Evolutionary conservation across 2,329 filamentous ascomycete genomes (phyloP), one percentile per base, ranked within the genome.

Genomic region (Amesomyces nigricolor): DNA sequence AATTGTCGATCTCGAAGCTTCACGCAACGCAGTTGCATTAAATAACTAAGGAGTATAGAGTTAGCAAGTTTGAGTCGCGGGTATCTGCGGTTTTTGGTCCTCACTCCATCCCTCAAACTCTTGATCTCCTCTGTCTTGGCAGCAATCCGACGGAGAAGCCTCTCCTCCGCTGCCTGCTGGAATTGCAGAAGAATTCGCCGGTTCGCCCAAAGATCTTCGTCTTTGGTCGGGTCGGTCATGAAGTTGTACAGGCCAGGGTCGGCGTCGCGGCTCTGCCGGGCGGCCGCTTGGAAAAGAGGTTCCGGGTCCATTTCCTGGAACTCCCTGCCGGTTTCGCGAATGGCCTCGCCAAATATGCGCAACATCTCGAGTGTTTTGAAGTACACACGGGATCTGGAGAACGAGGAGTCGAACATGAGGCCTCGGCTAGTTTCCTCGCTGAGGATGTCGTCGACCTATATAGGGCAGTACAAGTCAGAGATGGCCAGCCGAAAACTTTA

Each of bases 21-120:
- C 57, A 10, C 57, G 53, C 10, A 59, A 38, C 4, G 57, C 53
- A 1, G 53, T 59, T 29, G 57, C 50, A 47, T 56, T 59, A 47
- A 59, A 59, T 1, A 59, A 19, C 57, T 58, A n/a, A n/a, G n/a
- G n/a, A n/a, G n/a, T n/a, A n/a, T n/a, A n/a, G n/a, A n/a, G n/a
- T n/a, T n/a, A n/a, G n/a, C n/a, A n/a, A n/a, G n/a, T n/a, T n/a
- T n/a, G n/a, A n/a, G n/a, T n/a, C n/a, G n/a, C n/a, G n/a, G n/a
- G n/a, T n/a, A n/a, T n/a, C n/a, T n/a, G n/a, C n/a, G n/a, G n/a
- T n/a, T n/a, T n/a, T n/a, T n/a, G n/a, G n/a, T n/a, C n/a, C n/a
- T n/a, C n/a, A n/a, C 53, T 30, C 53, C 57, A 16, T 59, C 57
- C 6, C 57, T 43, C 32, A 59, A 32, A 32, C 53, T 56, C 30